These are phyloP conservation scores for Komagataella mondaviorum DNA, from an alignment of 805 yeast genomes.

Conservation along the genomic window DNA sequence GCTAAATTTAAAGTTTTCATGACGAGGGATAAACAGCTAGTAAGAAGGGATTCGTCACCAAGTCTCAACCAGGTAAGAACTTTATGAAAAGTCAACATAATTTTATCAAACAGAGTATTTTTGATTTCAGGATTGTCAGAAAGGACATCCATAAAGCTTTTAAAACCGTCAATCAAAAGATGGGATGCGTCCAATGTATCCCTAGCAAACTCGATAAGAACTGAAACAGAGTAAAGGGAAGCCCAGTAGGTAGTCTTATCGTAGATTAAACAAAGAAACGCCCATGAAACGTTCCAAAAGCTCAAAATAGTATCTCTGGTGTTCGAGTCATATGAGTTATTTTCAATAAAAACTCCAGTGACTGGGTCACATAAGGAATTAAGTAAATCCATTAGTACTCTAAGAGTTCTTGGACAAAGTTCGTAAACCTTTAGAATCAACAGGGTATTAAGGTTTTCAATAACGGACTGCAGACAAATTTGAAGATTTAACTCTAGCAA, in stretches of 20 bases:
- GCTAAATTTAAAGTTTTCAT: conserved; percentile 56
- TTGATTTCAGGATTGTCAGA: conserved; percentile 8
- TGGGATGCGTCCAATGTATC: conserved; percentile 75
- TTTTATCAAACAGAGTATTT: conserved; percentile 28
- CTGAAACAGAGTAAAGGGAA: conserved; percentile 33
- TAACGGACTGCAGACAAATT: conserved; percentile 34
- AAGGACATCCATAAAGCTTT: conserved; percentile 27
- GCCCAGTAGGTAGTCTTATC: conserved; percentile 70
- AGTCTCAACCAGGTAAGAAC: conserved; percentile 74
- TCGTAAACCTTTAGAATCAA: conserved; percentile 40
- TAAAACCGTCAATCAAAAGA: conserved; percentile 48
- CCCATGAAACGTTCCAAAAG: conserved; percentile 70
- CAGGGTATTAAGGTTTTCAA: conserved; percentile 28
- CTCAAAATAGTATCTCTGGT: conserved; percentile 12
- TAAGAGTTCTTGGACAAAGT: conserved; percentile 63
- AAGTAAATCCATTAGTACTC: conserved; percentile 63
- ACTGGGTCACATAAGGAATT: conserved; percentile 53
- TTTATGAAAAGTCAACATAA: conserved; percentile 49
- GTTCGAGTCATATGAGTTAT: conserved; percentile 3
- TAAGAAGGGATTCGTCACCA: conserved; percentile 63
- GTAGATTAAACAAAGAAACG: conserved; percentile 54
- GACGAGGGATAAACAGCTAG: conserved; percentile 61
- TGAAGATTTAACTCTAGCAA: conserved; percentile 31
- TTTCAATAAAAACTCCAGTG: conserved; percentile 31
- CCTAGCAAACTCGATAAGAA: conserved; percentile 69